A percentile compares a stretch with the other conserved stretches of the same genome.
These are phyloP conservation scores for Caryopteris hybrid DNA, from an alignment of 305 asterid genomes.

Conservation along the genomic window DNA sequence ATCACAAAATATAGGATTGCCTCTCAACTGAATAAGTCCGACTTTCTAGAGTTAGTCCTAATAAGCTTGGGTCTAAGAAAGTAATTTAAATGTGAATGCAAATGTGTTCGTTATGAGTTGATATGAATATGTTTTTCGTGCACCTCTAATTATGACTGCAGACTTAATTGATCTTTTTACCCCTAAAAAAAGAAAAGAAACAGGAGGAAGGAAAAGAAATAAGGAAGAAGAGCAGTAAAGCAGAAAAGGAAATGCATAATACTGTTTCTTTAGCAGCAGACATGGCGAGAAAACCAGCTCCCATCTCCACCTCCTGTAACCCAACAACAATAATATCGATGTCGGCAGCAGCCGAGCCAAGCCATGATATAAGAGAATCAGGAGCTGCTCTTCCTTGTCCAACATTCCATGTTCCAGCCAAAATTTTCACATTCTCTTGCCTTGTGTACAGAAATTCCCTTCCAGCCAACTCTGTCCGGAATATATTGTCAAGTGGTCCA, in stretches of 20 bases:
- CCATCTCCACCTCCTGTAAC: conserved; percentile 99
- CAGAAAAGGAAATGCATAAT: conserved; percentile 21
- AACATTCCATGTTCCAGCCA: conserved; percentile 99
- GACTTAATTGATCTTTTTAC: neutral
- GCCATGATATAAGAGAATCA: conserved; percentile 87
- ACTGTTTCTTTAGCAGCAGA: conserved; percentile 99
- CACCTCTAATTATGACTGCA: conserved; percentile 7
- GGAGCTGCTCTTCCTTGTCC: conserved; percentile 89
- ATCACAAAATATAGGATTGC: neutral
- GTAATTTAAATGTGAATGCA: neutral
- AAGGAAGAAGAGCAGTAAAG: neutral
- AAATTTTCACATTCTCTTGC: conserved; percentile 67
- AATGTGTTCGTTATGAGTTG: neutral
- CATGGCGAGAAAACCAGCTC: conserved; percentile 99
- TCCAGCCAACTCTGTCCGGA: conserved; percentile 67
- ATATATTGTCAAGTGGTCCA: conserved; percentile 66
- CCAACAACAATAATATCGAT: conserved; percentile 78
- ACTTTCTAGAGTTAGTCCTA: neutral
- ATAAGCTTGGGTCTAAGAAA: neutral
- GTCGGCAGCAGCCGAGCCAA: conserved; percentile 75
- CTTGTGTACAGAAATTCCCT: conserved; percentile 80
- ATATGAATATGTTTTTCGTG: neutral
- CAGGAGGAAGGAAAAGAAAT: neutral
- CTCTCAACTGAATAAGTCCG: neutral
- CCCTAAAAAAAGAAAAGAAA: neutral